These are phyloP conservation scores for Capsicum baccatum DNA, from an alignment of 257 asterid species.

Conservation along the genomic window DNA sequence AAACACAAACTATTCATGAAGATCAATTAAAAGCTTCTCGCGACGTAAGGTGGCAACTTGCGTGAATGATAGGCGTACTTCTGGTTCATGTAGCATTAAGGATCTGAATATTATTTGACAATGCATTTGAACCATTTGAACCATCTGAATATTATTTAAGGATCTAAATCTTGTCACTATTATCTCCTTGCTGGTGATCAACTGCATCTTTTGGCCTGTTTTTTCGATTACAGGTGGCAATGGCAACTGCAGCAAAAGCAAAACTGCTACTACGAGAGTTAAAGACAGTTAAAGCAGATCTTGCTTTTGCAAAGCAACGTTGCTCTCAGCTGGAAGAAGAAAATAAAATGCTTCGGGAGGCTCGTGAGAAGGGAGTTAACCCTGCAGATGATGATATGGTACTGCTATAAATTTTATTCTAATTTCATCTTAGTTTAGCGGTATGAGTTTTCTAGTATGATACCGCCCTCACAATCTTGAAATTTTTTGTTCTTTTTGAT, in stretches of 20 bases:
- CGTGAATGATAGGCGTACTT: conserved; percentile 32
- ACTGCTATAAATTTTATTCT: not conserved
- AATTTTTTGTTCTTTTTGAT: too few species aligned
- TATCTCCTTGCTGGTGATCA: conserved; percentile 31
- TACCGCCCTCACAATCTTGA: too few species aligned
- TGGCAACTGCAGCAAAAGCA: conserved; percentile 99
- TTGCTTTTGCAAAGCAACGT: conserved; percentile 79
- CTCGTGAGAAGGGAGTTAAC: conserved; percentile 70
- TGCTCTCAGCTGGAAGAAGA: conserved; percentile 96
- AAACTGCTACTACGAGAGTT: conserved; percentile 88
- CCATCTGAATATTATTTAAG: too few species aligned
- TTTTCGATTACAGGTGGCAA: conserved; percentile 68
- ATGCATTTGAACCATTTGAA: not conserved
- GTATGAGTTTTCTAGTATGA: too few species aligned
- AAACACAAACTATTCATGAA: conserved; percentile 53
- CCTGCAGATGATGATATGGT: conserved; percentile 98
- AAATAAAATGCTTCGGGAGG: conserved; percentile 78
- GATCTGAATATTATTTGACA: not conserved
- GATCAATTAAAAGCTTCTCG: conserved; percentile 94
- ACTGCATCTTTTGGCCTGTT: conserved; percentile 31
- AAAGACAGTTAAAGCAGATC: conserved; percentile 88
- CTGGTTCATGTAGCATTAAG: conserved; percentile 19
- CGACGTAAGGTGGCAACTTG: conserved; percentile 88
- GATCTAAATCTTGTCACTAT: not conserved
- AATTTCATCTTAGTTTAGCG: not conserved